A percentile compares a stretch with the other conserved stretches of the same genome.
These are phyloP conservation scores for Cyberlindnera bimundalis DNA, from an alignment of 805 yeast genomes.

Conservation along the genomic window DNA sequence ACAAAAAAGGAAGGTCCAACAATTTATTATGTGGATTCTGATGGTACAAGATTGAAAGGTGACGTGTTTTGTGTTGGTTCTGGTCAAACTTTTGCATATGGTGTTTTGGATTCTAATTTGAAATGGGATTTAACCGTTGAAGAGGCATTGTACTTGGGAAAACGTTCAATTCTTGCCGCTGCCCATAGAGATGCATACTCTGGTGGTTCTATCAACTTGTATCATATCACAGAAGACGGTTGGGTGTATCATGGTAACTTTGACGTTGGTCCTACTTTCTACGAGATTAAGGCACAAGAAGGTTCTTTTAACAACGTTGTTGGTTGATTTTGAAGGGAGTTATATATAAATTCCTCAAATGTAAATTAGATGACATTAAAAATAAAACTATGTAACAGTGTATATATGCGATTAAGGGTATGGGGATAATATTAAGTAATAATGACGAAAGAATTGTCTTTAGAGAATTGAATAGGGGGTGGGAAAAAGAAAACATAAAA, in stretches of 20 bases:
- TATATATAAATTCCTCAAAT: too few species aligned
- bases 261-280: conserved; percentile 86
- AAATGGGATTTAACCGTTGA: conserved; percentile 90
- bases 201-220: conserved; percentile 93
- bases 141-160: conserved; percentile 91
- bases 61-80: conserved; percentile 97
- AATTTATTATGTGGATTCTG: conserved; percentile 93
- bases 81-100: conserved; percentile 98
- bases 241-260: conserved; percentile 96
- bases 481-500: too few species aligned
- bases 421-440: not conserved
- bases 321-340: too few species aligned
- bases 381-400: not conserved
- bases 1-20: conserved; percentile 95
- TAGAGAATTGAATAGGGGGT: too few species aligned
- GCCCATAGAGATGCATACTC: conserved; percentile 98
- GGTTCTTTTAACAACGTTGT: conserved; percentile 78
- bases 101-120: conserved; percentile 91
- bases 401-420: not conserved
- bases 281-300: conserved; percentile 87
- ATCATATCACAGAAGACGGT: conserved; percentile 89
- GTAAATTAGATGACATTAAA: conserved; percentile 1
- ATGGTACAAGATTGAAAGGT: conserved; percentile 93
- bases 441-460: too few species aligned
- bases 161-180: conserved; percentile 94